A percentile compares a stretch with the other conserved stretches of the same genome.
These are phyloP conservation scores for Protomyces macrosporus DNA, from an alignment of 1,139 yeast genomes.

Conservation along the genomic window DNA sequence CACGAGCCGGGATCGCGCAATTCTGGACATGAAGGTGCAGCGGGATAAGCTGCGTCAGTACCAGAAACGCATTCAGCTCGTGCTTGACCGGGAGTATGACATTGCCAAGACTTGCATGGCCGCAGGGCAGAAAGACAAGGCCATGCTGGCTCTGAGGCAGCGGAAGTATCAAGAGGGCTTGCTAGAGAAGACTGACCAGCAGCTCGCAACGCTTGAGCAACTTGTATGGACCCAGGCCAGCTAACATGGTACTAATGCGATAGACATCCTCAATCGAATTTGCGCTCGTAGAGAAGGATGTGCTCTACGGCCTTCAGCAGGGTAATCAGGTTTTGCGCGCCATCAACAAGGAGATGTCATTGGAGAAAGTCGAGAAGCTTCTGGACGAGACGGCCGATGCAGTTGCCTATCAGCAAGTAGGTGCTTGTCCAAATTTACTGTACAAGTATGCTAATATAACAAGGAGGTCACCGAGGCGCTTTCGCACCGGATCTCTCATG, in stretches of 20 bases:
- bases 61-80: constrained; percentile 54
- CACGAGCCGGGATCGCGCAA: constrained; percentile 78
- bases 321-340: constrained; percentile 72
- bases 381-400: constrained; percentile 85
- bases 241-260: not conserved
- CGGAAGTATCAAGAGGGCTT: constrained; percentile 75
- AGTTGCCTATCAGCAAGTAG: constrained; percentile 61
- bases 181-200: constrained; percentile 64
- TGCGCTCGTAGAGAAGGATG: constrained; percentile 81
- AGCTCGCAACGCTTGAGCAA: constrained; percentile 68
- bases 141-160: constrained; percentile 66
- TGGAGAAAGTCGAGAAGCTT: constrained; percentile 72
- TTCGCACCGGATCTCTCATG: constrained; percentile 46
- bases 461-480: constrained; percentile 47
- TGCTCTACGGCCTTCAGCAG: constrained; percentile 67
- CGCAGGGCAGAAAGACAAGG: constrained; percentile 53
- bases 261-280: constrained; percentile 60
- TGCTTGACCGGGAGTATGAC: constrained; percentile 54
- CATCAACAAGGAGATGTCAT: constrained; percentile 69
- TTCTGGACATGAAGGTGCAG: constrained; percentile 78
- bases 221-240: constrained; percentile 36
- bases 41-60: constrained; percentile 77
- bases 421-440: not conserved
- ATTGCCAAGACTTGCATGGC: constrained; percentile 55
- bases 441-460: not conserved